Conservation (phyloP, 192 early-diverging fungal species). For the Chytriomyces sp. region DNA sequence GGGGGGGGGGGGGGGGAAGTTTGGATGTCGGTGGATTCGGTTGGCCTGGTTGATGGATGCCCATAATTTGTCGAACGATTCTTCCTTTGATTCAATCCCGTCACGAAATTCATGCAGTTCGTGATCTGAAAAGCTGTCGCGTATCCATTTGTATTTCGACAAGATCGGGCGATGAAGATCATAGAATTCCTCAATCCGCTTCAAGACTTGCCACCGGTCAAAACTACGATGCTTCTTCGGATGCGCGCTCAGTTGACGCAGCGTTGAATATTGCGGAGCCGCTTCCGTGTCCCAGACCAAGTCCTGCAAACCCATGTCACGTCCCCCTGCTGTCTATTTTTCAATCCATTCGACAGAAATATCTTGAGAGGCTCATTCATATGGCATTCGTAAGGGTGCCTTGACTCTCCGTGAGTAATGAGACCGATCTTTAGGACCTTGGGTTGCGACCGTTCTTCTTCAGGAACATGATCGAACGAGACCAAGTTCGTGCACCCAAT, state of each 20-base stretch:
- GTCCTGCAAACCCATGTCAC: conserved; percentile 29
- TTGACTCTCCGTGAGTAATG: conserved; percentile 36
- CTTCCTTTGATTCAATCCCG: neutral
- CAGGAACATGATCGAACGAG: conserved; percentile 35
- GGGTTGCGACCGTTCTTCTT: conserved; percentile 27
- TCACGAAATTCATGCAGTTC: conserved; percentile 16
- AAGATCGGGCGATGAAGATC: conserved; percentile 33
- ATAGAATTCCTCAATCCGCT: conserved; percentile 28
- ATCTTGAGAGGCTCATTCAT: conserved; percentile 37
- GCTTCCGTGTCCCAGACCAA: conserved; percentile 24
- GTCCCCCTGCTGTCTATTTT: conserved; percentile 31
- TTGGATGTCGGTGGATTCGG: conserved; percentile 16
- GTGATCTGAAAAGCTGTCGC: conserved; percentile 14
- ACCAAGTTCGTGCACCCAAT: conserved; percentile 35
- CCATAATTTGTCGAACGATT: conserved; percentile 33
- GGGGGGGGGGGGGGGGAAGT: no score
- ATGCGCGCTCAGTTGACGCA: neutral
- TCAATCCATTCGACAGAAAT: conserved; percentile 37
- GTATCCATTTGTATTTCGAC: conserved; percentile 36
- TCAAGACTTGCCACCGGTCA: conserved; percentile 33
- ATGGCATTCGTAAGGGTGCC: conserved; percentile 44
- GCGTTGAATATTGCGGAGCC: neutral
- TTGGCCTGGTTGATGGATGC: conserved; percentile 35
- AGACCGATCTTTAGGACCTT: conserved; percentile 20
- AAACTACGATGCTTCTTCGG: neutral